A percentile compares a stretch with the other conserved stretches of the same genome.
These are phyloP conservation scores for Cladosporium oxysporum DNA, from an alignment of 2,329 filamentous ascomycete species.

Conservation along the genomic window DNA sequence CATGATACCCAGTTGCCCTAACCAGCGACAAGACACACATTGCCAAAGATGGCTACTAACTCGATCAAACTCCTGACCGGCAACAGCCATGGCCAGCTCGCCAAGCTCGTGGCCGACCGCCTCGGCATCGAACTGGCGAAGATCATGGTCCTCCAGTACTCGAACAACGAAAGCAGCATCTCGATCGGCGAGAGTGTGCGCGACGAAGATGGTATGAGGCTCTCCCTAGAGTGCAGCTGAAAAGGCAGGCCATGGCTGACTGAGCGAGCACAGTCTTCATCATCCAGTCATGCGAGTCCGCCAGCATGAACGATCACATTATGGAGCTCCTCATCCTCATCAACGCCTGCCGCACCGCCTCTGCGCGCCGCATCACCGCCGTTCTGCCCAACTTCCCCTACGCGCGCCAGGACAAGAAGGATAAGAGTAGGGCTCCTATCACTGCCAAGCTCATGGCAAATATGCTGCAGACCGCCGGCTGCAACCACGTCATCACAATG, in stretches of 20 bases:
- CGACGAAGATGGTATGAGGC: slow-evolving; percentile 78
- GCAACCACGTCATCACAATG: slow-evolving; percentile 94
- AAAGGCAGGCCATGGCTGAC: slow-evolving; percentile 13
- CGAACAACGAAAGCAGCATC: slow-evolving; percentile 84
- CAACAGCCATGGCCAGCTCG: slow-evolving; percentile 73
- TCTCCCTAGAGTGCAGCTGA: not conserved
- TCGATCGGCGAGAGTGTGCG: slow-evolving; percentile 94
- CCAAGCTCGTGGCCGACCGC: slow-evolving; percentile 67
- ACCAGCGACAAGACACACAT: slow-evolving; percentile 4
- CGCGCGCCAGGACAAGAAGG: slow-evolving; percentile 96
- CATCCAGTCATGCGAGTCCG: slow-evolving; percentile 88
- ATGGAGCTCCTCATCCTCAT: slow-evolving; percentile 99
- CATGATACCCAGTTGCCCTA: slow-evolving; percentile 24
- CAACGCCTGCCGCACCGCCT: slow-evolving; percentile 85
- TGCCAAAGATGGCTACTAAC: slow-evolving; percentile 64
- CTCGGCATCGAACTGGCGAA: slow-evolving; percentile 77
- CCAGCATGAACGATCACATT: slow-evolving; percentile 95
- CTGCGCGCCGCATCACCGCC: slow-evolving; percentile 87
- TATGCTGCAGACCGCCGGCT: slow-evolving; percentile 94
- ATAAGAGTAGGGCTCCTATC: slow-evolving; percentile 93
- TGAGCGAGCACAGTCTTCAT: slow-evolving; percentile 69
- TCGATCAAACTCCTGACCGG: slow-evolving; percentile 74
- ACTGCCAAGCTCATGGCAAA: slow-evolving; percentile 95
- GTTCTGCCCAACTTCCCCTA: slow-evolving; percentile 97
- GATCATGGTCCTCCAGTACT: slow-evolving; percentile 80